These are phyloP conservation scores for Tranzscheliella williamsii DNA, from an alignment of 1,284 basidiomycete species.

Conservation along the genomic window DNA sequence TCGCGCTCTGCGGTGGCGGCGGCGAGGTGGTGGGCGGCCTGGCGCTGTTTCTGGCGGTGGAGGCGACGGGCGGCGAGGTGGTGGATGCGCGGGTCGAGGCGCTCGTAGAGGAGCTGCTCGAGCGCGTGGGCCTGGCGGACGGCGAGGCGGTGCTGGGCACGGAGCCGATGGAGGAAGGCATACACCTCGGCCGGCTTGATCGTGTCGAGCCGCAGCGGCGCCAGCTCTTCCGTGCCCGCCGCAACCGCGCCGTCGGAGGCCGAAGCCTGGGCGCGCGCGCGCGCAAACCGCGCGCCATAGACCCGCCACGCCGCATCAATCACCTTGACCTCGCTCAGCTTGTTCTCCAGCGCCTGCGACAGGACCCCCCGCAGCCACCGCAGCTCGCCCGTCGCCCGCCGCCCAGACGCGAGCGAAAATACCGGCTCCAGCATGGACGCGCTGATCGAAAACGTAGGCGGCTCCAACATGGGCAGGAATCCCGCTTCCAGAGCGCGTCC, in stretches of 20 bases:
- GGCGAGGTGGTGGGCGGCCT: slow-evolving; percentile 5
- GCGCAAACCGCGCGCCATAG: slow-evolving; percentile 18
- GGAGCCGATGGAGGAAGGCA: slow-evolving; percentile 25
- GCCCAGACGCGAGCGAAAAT: slow-evolving; percentile 18
- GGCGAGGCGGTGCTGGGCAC: slow-evolving; percentile 13
- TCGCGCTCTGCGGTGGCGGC: slow-evolving; percentile 11
- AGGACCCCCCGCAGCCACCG: slow-evolving; percentile 20
- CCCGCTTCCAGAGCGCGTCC: slow-evolving; percentile 22
- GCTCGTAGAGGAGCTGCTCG: slow-evolving; percentile 27
- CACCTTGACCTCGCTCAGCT: slow-evolving; percentile 21
- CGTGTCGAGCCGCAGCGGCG: slow-evolving; percentile 13
- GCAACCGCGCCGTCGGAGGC: neutral
- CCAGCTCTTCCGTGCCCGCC: neutral
- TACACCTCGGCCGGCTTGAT: slow-evolving; percentile 10
- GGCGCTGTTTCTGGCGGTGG: slow-evolving; percentile 5
- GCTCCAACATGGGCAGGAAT: slow-evolving; percentile 39
- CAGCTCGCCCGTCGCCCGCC: slow-evolving; percentile 12
- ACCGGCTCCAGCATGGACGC: slow-evolving; percentile 35
- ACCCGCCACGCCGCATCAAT: slow-evolving; percentile 28
- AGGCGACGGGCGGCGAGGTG: slow-evolving; percentile 3
- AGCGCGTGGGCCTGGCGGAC: slow-evolving; percentile 16
- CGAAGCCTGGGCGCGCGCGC: slow-evolving; percentile 7
- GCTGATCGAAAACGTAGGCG: slow-evolving; percentile 36
- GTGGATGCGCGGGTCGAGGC: slow-evolving; percentile 19
- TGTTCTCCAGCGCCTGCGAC: slow-evolving; percentile 23